Base-by-base conservation (phyloP, 2,329 filamentous ascomycete species). In the Neopestalotiopsis clavispora region DNA sequence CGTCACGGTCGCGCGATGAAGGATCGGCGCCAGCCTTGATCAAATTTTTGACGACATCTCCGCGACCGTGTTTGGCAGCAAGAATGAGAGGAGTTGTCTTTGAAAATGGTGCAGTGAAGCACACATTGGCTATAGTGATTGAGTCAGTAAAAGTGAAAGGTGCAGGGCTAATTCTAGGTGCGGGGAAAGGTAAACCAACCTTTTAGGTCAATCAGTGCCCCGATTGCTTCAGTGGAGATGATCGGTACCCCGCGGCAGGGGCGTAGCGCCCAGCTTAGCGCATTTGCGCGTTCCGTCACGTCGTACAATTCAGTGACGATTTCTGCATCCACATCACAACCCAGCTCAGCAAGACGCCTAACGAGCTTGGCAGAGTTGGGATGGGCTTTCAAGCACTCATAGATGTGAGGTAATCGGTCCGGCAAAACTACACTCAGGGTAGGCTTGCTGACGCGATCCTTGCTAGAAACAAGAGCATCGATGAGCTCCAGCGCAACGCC, bases 61-160 rank as follows among this genome's bases (percentile, higher is more conserved):
- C 38, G 1, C 74, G 69, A 2, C 72, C 70, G 3, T 70, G 66
- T 52, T 72, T 73, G 1, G 69, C 73, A 2, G 75, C 75, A 17
- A 76, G 30, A 20, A 75, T 60, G 6, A 78, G 67, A 0, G 76
- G 73, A 1, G 74, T 76, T 1, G 72, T 71, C 32, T 67, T 69
- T 2, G 74, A 72, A 28, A 40, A 67, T 1, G 74, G 71, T n/a
- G 75, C 71, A 3, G 70, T 69, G 60, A 74, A 76, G 1, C 71
- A 68, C 7, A 75, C 65, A 42, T 74, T 69, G 12, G 71, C 73
- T 75, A 30, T 6, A 59, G 6, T 30, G 5, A 17, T 30, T 7
- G 12, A 30, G 57, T 59, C 12, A 59, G 57, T n/a, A 30, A 20
- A 13, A 30, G 13, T 7, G 1, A 1, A 38, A 38, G 34, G 34